Conservation (phyloP, 1,284 basidiomycete species). For the Testicularia cyperi region DNA sequence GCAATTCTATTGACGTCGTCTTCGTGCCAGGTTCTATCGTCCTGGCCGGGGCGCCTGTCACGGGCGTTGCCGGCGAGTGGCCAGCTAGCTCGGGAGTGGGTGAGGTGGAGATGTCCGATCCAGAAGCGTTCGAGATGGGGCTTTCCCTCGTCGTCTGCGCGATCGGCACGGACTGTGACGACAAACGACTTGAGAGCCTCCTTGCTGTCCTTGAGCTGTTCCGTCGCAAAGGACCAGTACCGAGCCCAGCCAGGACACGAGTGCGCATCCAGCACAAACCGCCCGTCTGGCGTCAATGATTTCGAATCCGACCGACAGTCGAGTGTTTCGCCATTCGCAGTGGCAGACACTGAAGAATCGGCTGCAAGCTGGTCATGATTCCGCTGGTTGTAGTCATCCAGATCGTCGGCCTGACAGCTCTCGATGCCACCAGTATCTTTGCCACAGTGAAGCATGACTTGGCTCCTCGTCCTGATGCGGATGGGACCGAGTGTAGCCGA, state of each 20-base stretch:
- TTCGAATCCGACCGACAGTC: conserved; percentile 11
- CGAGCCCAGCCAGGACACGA: conserved; percentile 31
- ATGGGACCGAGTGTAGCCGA: conserved; percentile 17
- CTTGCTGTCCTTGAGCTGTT: conserved; percentile 1
- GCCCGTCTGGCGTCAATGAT: conserved; percentile 22
- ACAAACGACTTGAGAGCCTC: conserved; percentile 30
- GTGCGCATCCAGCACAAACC: conserved; percentile 19
- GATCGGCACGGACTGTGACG: conserved; percentile 17
- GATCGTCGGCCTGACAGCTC: conserved; percentile 30
- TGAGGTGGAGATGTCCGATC: conserved; percentile 38
- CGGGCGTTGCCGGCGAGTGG: conserved; percentile 40
- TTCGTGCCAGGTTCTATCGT: conserved; percentile 33
- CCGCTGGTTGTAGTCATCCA: conserved; percentile 4
- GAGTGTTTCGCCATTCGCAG: conserved; percentile 1
- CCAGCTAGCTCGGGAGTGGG: conserved; percentile 36
- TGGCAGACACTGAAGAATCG: background rate
- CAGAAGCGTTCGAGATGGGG: conserved; percentile 28
- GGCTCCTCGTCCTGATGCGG: conserved; percentile 13
- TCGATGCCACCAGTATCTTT: conserved; percentile 29
- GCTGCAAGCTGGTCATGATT: background rate
- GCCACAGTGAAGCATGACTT: conserved; percentile 39
- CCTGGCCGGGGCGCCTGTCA: conserved; percentile 9
- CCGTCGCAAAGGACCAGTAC: conserved; percentile 15
- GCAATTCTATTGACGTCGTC: conserved; percentile 38
- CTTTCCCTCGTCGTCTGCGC: background rate